Conservation (phyloP, 2,329 filamentous ascomycete genomes). For the Fusarium duplospermum region DNA sequence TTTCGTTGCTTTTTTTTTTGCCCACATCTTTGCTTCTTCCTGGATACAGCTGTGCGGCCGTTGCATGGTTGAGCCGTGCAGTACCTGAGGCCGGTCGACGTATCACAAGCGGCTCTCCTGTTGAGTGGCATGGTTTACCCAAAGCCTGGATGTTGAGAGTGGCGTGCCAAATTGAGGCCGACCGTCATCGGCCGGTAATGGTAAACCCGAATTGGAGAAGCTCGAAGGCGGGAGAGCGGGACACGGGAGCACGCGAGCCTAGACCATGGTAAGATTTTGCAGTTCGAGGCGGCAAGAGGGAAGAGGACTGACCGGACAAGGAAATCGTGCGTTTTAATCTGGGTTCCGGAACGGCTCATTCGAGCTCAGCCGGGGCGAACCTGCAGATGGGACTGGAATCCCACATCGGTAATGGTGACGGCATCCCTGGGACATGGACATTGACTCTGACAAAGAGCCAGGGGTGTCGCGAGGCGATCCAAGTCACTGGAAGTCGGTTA, state of each 20-base stretch:
- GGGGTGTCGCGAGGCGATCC: conserved; percentile 34
- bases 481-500: conserved; percentile 27
- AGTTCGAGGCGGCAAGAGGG: conserved; percentile 4
- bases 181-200: background rate
- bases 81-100: conserved; percentile 13
- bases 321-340: background rate
- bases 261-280: conserved; percentile 1
- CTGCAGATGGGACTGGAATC: conserved; percentile 25
- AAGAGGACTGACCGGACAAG: background rate
- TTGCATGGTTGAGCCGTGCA: background rate
- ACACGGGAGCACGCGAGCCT: conserved; percentile 5
- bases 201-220: background rate
- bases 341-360: background rate
- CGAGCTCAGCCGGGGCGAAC: conserved; percentile 12
- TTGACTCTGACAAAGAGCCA: conserved; percentile 15
- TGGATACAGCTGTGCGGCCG: conserved; percentile 2
- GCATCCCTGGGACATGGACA: conserved; percentile 16
- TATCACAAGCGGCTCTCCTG: conserved; percentile 17
- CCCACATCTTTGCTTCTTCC: conserved; percentile 3
- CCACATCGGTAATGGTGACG: conserved; percentile 19
- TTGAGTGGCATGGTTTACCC: conserved; percentile 17
- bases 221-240: background rate
- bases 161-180: conserved; percentile 23
- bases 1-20: conserved; percentile 15
- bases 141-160: conserved; percentile 13